Conservation (phyloP, 2,329 filamentous ascomycete genomes). For the Coniochaeta sp. region DNA sequence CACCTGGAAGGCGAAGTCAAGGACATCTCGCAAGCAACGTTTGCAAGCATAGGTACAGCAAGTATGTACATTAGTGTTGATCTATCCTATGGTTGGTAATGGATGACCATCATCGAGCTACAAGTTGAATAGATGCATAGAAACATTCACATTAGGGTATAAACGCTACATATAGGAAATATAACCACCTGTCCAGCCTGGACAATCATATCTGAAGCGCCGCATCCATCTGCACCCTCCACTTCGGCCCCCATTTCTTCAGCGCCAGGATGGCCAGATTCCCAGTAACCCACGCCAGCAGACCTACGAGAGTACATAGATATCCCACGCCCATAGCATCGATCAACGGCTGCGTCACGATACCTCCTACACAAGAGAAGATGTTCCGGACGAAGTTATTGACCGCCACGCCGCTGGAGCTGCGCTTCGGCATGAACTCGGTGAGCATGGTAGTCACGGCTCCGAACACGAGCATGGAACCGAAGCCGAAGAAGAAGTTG, state of each 20-base stretch:
- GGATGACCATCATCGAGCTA: too few species aligned
- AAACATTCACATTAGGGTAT: neutral
- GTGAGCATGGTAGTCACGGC: slow-evolving; percentile 76
- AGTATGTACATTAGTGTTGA: too few species aligned
- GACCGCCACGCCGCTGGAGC: slow-evolving; percentile 66
- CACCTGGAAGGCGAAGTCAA: too few species aligned
- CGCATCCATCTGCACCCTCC: slow-evolving; percentile 58
- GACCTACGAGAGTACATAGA: slow-evolving; percentile 56
- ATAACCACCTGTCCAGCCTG: too few species aligned
- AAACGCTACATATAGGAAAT: neutral
- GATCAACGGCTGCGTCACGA: slow-evolving; percentile 66
- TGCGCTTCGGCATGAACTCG: slow-evolving; percentile 69
- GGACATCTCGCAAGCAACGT: too few species aligned
- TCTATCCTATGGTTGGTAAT: too few species aligned
- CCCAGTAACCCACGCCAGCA: slow-evolving; percentile 50
- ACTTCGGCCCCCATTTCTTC: slow-evolving; percentile 50
- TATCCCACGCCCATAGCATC: slow-evolving; percentile 66
- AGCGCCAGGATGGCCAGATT: slow-evolving; percentile 53
- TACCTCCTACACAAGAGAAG: slow-evolving; percentile 62
- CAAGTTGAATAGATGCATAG: neutral
- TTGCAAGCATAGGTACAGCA: too few species aligned
- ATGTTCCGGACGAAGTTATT: slow-evolving; percentile 81
- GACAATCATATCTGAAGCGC: slow-evolving; percentile 20
- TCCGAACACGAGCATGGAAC: slow-evolving; percentile 72
- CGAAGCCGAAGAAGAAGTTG: slow-evolving; percentile 68